These are phyloP conservation scores for Tephrocybe sp. DNA, from an alignment of 768 basidiomycete species.

Conservation along the genomic window DNA sequence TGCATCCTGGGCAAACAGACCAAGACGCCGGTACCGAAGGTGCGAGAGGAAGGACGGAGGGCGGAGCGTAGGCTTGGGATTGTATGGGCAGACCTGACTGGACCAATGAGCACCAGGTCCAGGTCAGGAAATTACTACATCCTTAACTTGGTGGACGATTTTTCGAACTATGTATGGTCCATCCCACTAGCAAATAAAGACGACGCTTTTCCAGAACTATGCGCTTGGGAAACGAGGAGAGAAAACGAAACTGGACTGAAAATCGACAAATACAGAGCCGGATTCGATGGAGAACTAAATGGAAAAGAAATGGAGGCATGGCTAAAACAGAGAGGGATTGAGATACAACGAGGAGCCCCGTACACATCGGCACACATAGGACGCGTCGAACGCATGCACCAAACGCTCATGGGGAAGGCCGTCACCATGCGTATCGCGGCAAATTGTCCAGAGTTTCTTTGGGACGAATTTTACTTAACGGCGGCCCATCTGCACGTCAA, in stretches of 20 bases:
- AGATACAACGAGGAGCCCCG: slow-evolving; percentile 18
- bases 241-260: slow-evolving; percentile 11
- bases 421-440: slow-evolving; percentile 23
- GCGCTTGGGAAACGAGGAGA: slow-evolving; percentile 27
- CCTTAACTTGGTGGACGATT: not conserved
- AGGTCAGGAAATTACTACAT: no score
- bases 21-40: not conserved
- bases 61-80: no score
- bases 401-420: slow-evolving; percentile 25
- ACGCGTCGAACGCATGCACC: slow-evolving; percentile 29
- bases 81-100: no score
- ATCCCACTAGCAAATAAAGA: slow-evolving; percentile 30
- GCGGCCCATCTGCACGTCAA: no score
- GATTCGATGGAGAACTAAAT: no score
- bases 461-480: no score
- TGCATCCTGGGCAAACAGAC: slow-evolving; percentile 8
- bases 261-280: not conserved
- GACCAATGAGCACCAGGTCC: no score
- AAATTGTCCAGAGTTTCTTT: no score
- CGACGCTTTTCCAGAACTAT: no score
- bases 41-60: no score
- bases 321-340: slow-evolving; percentile 12
- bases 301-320: no score
- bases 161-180: slow-evolving; percentile 19
- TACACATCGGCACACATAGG: slow-evolving; percentile 34